Base-by-base conservation (phyloP, 208 protist species). In the Trypanosomatidae sp. region DNA sequence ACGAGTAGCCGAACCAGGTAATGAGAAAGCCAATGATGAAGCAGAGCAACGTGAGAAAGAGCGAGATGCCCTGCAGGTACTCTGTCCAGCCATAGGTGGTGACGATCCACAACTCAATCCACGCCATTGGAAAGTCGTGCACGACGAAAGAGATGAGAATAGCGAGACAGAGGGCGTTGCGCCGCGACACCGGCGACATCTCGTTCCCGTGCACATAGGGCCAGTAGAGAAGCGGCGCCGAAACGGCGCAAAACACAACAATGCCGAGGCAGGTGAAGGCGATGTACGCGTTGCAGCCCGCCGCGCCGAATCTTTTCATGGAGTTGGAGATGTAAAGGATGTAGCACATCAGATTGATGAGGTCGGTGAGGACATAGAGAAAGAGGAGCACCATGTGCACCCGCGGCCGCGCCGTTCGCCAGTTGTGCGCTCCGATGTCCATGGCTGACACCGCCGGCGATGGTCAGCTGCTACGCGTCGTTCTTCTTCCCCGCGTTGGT, bases 1-100 rank as follows among this genome's bases (percentile, higher is more conserved):
- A 95, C 30, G 83, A 86, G 79, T 97, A 97, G 15, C 66, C 62
- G 0, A 94, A 58, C 92, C 90, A 97, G 12, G 81, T 80, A 1
- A 77, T 85, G 47, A 90, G 73, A 71, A 97, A 93, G 39, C 92
- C 81, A 56, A 97, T 78, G 33, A 81, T 79, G 56, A 94, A 94
- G 71, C 80, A 86, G 1, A 93, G 43, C 30, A 86, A 71, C 1
- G 82, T 82, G 36, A 93, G 70, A 17, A 95, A 79, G 50, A 97
- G 62, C 0, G 89, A 93, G 49, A 95, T 83, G 59, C 81, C 81
- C 55, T 92, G 89, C 3, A 97, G 36, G 15, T 91, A 58, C 55
- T 89, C 73, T 3, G 60, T 80, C 77, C 80, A 91, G 46, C 92
- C 87, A 47, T 82, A 82, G 50, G 65, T 70, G 66, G 77, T 85